A percentile compares a stretch with the other conserved stretches of the same genome.
Conservation (phyloP, 2,329 filamentous ascomycete species). For the Sarocladium strictum region DNA sequence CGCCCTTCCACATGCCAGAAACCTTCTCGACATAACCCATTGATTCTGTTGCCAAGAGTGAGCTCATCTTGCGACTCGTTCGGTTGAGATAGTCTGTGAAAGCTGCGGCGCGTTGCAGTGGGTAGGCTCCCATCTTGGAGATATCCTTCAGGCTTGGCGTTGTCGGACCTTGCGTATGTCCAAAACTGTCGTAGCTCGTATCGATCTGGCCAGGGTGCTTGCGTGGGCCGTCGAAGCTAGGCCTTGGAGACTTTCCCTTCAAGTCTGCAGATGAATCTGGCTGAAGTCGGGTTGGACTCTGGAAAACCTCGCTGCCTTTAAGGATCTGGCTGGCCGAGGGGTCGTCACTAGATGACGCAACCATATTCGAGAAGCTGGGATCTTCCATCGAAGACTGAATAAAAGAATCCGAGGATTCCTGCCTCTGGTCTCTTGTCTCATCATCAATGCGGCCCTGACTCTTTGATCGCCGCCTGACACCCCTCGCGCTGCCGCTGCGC, state of each 20-base stretch:
- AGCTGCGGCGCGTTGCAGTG: conserved; percentile 74
- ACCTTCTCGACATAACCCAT: conserved; percentile 97
- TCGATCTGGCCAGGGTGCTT: conserved; percentile 16
- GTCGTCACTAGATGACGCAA: conserved; percentile 66
- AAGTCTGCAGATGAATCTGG: neutral
- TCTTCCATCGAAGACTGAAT: conserved; percentile 63
- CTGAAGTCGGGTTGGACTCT: conserved; percentile 45
- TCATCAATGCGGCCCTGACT: conserved; percentile 44
- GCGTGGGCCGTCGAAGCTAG: conserved; percentile 12
- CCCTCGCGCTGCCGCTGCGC: conserved; percentile 21
- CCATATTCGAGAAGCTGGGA: conserved; percentile 64
- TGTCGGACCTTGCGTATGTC: conserved; percentile 4
- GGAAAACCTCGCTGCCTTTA: conserved; percentile 80
- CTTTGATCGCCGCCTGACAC: conserved; percentile 29
- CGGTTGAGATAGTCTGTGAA: conserved; percentile 78
- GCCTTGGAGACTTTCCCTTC: conserved; percentile 7
- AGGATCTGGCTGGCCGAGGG: conserved; percentile 90
- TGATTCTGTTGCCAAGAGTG: conserved; percentile 76
- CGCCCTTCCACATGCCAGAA: conserved; percentile 93
- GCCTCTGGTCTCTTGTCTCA: conserved; percentile 12
- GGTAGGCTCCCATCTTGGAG: conserved; percentile 62
- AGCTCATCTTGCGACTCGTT: conserved; percentile 75
- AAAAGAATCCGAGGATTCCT: conserved; percentile 65
- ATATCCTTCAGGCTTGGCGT: conserved; percentile 44
- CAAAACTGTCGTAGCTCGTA: conserved; percentile 1